Percentiles rank a stretch among this genome's conserved stretches.
phyloP scores from a whole-genome alignment of 495 filamentous ascomycete genomes.

The Chaetomium fimeti region DNA sequence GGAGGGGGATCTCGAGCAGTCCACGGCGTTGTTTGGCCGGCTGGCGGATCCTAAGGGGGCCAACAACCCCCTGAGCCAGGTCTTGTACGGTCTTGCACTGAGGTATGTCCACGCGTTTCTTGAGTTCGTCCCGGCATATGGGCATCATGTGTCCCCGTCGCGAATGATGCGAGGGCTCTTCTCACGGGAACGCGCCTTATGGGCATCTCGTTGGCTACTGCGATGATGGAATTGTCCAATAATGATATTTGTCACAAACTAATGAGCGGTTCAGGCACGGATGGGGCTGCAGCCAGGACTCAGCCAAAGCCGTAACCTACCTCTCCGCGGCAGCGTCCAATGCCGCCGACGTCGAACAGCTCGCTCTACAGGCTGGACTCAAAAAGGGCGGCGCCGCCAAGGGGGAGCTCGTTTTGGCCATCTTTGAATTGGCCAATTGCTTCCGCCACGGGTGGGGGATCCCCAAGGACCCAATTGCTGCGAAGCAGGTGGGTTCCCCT shows the following conservation, averaged over 20 bases:
- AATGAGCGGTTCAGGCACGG: conserved; percentile 65
- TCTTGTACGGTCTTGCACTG: conserved; percentile 90
- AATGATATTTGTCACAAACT: conserved; percentile 16
- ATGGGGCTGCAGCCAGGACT: conserved; percentile 79
- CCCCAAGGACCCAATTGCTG: conserved; percentile 80
- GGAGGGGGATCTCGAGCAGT: conserved; percentile 66
- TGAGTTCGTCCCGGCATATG: conserved; percentile 6
- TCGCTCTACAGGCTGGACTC: conserved; percentile 78
- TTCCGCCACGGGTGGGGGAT: conserved; percentile 97
- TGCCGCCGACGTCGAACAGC: conserved; percentile 77
- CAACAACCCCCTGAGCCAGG: conserved; percentile 92
- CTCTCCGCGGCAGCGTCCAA: conserved; percentile 89
- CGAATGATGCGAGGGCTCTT: neutral
- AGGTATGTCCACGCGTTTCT: conserved; percentile 57
- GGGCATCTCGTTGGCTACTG: conserved; percentile 24
- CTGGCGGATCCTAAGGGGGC: conserved; percentile 81
- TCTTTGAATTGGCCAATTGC: conserved; percentile 92
- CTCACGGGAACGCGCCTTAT: conserved; percentile 18
- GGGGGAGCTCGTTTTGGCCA: conserved; percentile 94
- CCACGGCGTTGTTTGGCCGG: conserved; percentile 81
- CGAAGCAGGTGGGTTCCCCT: conserved; percentile 53
- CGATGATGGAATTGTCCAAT: conserved; percentile 24
- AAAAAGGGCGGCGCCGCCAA: conserved; percentile 95
- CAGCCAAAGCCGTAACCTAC: conserved; percentile 72
- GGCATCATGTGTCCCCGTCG: neutral